Conservation (phyloP, 179 eudicot species). For the Corrigiola litoralis region DNA sequence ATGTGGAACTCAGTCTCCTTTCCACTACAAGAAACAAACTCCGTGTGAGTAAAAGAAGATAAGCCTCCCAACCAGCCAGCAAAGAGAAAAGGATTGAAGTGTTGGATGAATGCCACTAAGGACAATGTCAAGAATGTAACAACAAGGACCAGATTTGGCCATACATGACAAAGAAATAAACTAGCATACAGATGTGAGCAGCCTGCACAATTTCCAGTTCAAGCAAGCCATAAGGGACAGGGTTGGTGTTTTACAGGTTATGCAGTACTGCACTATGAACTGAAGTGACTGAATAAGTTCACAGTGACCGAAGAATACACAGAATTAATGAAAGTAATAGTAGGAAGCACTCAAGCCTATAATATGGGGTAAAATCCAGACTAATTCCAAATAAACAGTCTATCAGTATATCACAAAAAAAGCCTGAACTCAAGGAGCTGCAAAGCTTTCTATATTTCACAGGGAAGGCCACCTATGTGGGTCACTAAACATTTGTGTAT, state of each 20-base stretch:
- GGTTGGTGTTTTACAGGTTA: too few species aligned
- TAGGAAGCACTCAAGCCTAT: too few species aligned
- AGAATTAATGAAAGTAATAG: neutral
- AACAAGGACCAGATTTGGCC: too few species aligned
- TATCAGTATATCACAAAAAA: neutral
- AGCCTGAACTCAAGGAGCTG: neutral
- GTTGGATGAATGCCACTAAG: too few species aligned
- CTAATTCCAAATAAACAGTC: neutral
- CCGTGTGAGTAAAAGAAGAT: neutral
- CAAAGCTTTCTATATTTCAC: constrained; percentile 12
- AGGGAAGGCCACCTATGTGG: constrained; percentile 6
- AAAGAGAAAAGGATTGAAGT: neutral
- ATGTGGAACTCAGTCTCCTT: constrained; percentile 96
- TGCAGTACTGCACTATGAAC: too few species aligned
- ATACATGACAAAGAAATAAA: too few species aligned
- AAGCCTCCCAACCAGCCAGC: neutral
- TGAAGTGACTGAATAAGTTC: too few species aligned
- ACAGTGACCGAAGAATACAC: neutral
- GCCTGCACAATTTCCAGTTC: too few species aligned
- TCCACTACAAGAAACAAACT: constrained; percentile 46
- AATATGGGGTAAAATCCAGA: neutral
- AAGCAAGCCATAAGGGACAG: too few species aligned
- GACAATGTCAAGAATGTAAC: too few species aligned
- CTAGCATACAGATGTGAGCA: too few species aligned
- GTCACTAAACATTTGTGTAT: too few species aligned